phyloP scores from a whole-genome alignment of 2,329 filamentous ascomycete species.

The Microascus cirrosus region DNA sequence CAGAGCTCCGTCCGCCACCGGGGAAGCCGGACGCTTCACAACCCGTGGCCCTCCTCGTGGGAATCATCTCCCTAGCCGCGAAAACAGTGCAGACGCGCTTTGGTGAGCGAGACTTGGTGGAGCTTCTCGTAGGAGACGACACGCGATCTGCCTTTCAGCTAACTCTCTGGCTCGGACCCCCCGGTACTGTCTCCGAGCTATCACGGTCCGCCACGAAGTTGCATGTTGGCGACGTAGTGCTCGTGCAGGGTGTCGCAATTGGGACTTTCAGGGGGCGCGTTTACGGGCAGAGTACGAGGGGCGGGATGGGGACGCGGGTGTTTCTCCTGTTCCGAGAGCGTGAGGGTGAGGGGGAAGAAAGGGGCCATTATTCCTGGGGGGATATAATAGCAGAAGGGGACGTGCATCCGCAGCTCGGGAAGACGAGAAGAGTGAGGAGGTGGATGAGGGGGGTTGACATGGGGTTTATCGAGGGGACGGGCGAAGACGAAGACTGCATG shows the following conservation, averaged over 20 bases:
- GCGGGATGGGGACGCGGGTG: constrained; percentile 53
- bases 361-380: constrained; percentile 44
- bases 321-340: constrained; percentile 51
- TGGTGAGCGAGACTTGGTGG: constrained; percentile 56
- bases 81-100: constrained; percentile 58
- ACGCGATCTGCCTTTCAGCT: constrained; percentile 70
- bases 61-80: constrained; percentile 59
- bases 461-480: not conserved
- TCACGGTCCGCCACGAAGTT: constrained; percentile 30
- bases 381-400: constrained; percentile 26
- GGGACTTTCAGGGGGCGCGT: constrained; percentile 65
- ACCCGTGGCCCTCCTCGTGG: constrained; percentile 72
- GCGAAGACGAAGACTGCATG: constrained; percentile 9
- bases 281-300: constrained; percentile 72
- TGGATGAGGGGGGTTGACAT: constrained; percentile 68
- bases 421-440: constrained; percentile 55
- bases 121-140: constrained; percentile 76
- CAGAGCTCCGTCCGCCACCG: constrained; percentile 20
- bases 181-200: constrained; percentile 14
- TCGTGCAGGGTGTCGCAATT: constrained; percentile 71
- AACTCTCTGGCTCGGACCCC: constrained; percentile 64
- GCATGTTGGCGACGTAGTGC: constrained; percentile 62
- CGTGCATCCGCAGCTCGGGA: constrained; percentile 42
- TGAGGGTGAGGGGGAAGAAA: constrained; percentile 37
- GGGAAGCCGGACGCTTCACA: constrained; percentile 53